Percentiles rank a stretch among this genome's conserved stretches.
phyloP scores from a whole-genome alignment of 140 eudicot genomes.

The Senecio squalidus region DNA sequence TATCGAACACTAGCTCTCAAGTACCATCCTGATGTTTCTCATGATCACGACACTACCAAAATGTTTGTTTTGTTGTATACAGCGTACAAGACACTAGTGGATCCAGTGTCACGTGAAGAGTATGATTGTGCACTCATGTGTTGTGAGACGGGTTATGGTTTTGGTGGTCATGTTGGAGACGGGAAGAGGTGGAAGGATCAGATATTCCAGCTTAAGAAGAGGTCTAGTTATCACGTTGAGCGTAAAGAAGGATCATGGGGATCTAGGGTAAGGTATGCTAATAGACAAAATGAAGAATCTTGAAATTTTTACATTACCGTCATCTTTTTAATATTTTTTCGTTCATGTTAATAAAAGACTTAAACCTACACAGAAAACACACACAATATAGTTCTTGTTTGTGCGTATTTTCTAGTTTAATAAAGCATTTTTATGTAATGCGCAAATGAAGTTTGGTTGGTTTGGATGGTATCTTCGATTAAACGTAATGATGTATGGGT shows the following conservation, averaged over 20 bases:
- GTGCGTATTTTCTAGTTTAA: too few relatives aligned
- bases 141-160: slow-evolving; percentile 2
- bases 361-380: neutral
- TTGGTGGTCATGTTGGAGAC: neutral
- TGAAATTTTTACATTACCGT: neutral
- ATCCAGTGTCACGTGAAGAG: slow-evolving; percentile 31
- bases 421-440: too few relatives aligned
- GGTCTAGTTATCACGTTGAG: slow-evolving; percentile 21
- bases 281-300: slow-evolving; percentile 11
- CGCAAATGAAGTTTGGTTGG: too few relatives aligned
- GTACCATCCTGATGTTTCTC: slow-evolving; percentile 43
- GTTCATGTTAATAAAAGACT: neutral
- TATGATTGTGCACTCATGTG: slow-evolving; percentile 25
- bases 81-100: slow-evolving; percentile 34
- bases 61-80: slow-evolving; percentile 23
- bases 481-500: too few relatives aligned
- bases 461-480: too few relatives aligned
- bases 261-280: slow-evolving; percentile 25
- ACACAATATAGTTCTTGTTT: too few relatives aligned
- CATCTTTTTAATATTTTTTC: neutral
- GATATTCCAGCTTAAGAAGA: slow-evolving; percentile 26
- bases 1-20: slow-evolving; percentile 37
- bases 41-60: slow-evolving; percentile 21
- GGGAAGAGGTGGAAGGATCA: slow-evolving; percentile 35
- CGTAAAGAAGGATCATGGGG: slow-evolving; percentile 42